phyloP scores from a whole-genome alignment of 2,329 filamentous ascomycete genomes.

The Hymenoscyphus albidus region DNA sequence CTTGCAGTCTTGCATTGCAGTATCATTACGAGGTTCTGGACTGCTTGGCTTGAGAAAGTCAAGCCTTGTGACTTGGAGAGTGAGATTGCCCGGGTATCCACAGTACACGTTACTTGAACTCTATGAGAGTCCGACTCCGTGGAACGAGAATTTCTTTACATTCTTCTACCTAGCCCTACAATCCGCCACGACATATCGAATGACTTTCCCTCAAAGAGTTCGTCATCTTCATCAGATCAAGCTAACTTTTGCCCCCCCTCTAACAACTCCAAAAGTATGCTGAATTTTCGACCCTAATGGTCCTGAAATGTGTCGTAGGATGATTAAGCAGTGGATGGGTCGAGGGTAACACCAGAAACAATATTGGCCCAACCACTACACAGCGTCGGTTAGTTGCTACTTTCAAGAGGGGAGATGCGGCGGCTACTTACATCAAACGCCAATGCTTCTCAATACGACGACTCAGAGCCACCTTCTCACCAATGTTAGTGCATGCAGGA shows the following conservation, averaged over 20 bases:
- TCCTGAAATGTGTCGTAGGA: background rate
- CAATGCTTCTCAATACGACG: constrained; percentile 99
- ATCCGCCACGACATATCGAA: background rate
- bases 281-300: constrained; percentile 6
- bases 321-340: constrained; percentile 32
- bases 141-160: background rate
- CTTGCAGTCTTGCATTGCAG: too few species aligned
- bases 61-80: background rate
- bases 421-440: constrained; percentile 64
- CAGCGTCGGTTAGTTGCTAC: constrained; percentile 5
- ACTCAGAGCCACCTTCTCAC: constrained; percentile 95
- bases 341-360: constrained; percentile 34
- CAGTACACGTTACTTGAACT: constrained; percentile 1
- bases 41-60: background rate
- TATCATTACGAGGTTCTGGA: background rate
- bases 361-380: constrained; percentile 69
- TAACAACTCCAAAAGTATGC: constrained; percentile 28
- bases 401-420: background rate
- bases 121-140: background rate
- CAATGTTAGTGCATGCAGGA: constrained; percentile 93
- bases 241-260: constrained; percentile 29
- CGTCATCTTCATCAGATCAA: constrained; percentile 11
- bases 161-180: constrained; percentile 8
- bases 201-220: background rate
- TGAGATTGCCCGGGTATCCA: background rate